Evolutionary conservation across 768 basidiomycete genomes (phyloP).

Genomic region (Suillus decipiens): DNA sequence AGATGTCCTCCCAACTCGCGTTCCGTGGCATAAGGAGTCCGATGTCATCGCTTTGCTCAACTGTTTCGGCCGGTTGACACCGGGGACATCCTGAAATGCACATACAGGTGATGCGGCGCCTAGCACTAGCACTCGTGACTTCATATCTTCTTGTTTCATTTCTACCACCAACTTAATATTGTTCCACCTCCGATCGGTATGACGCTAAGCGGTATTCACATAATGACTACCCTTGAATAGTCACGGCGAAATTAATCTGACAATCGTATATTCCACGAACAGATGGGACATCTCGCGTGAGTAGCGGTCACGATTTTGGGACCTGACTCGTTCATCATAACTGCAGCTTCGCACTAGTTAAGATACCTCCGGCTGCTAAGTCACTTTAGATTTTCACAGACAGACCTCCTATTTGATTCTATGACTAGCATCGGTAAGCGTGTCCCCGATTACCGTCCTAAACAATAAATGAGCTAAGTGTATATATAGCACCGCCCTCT

Average conservation of each 20-base stretch:
- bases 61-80: not conserved
- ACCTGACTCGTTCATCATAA: not conserved
- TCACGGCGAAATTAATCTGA: conserved; percentile 15
- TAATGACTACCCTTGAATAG: not conserved
- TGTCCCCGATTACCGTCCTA: not conserved
- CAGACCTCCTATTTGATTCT: not conserved
- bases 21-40: not conserved
- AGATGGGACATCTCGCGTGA: conserved; percentile 20
- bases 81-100: not conserved
- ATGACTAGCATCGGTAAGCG: not conserved
- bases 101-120: not conserved
- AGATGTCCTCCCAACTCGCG: conserved; percentile 9
- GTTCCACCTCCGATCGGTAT: not conserved
- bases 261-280: fast-evolving
- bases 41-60: not conserved
- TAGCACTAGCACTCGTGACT: not conserved
- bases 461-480: not conserved
- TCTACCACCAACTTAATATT: not conserved
- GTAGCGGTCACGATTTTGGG: not conserved
- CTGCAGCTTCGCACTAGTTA: not conserved
- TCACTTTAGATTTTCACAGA: not conserved
- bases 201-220: not conserved
- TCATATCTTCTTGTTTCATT: not conserved
- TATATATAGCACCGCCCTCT: not conserved
- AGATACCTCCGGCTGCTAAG: not conserved